Evolutionary conservation across 148 eudicot genomes (phyloP), one percentile per base, ranked within the genome.

Genomic region (Beta vulgaris): DNA sequence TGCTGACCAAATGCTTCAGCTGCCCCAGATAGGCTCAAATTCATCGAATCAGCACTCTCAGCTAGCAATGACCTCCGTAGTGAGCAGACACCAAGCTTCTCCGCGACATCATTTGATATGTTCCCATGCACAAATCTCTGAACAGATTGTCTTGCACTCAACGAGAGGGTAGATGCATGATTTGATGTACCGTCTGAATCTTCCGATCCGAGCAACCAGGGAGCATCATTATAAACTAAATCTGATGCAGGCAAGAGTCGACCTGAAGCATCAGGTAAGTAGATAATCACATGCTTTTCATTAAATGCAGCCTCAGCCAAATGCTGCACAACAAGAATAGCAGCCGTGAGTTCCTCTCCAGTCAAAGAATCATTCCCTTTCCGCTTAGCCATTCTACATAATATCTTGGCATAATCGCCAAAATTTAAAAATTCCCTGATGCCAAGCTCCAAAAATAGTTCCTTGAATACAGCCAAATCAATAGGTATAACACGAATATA

Each of bases 1-100:
- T 95, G 99, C 86, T 95, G 99, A 66, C 99, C 99, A 85, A 95
- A 95, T 75, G 99, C 99, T 83, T 95, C 99, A 55, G 97, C 98
- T 35, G 98, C 97, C 74, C 98, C 99, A 42, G 98, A 95, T 43
- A 95, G 84, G 65, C 99, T 89, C 81, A 95, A 73, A 78, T 92
- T 95, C 98, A 95, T 86, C 37, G 99, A 95, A 79, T 95, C 97
- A 39, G 99, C 94, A 87, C 99, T 95, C 83, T 95, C 98, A 54
- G 99, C 97, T 79, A 95, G 97, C 84, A 95, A 84, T 73, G 89
- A 89, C 81, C 99, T 87, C 60, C 99, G 87, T 64, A 92, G 91
- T 69, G 99, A 95, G 79, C 92, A 89, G 55, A 91, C 99, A 78
- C 99, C 99, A 77, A 95, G 97, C 84, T 88, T 95, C 82, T 95